Percentiles rank a stretch among this genome's conserved stretches.
phyloP scores from a whole-genome alignment of 331 rosid species.

The Quercus phellos region DNA sequence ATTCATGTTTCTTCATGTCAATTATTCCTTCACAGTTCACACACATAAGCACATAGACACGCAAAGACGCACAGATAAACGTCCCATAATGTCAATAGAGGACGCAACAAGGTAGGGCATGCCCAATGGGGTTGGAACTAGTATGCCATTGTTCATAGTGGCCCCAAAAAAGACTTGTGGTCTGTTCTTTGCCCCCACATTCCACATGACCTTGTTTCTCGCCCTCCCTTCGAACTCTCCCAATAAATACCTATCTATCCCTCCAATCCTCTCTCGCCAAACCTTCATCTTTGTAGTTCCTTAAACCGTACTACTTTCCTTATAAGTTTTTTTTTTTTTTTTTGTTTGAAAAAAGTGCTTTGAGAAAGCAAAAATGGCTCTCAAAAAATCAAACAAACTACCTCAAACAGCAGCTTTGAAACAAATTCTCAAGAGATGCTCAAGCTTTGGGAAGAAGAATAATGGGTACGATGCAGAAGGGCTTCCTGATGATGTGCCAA shows the following conservation, averaged over 20 bases:
- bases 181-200: slow-evolving; percentile 55
- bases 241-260: slow-evolving; percentile 40
- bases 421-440: slow-evolving; percentile 63
- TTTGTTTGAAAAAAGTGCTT: neutral
- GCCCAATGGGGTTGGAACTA: slow-evolving; percentile 14
- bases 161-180: slow-evolving; percentile 21
- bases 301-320: slow-evolving; percentile 2
- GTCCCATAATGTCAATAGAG: slow-evolving; percentile 14
- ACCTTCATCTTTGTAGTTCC: slow-evolving; percentile 1
- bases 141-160: slow-evolving; percentile 17
- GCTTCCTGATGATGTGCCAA: slow-evolving; percentile 79
- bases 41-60: slow-evolving; percentile 8
- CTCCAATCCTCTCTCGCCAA: slow-evolving; percentile 24
- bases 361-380: slow-evolving; percentile 34
- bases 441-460: slow-evolving; percentile 71
- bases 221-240: slow-evolving; percentile 10
- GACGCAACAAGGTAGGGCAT: slow-evolving; percentile 23
- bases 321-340: neutral
- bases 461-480: slow-evolving; percentile 36
- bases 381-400: slow-evolving; percentile 48
- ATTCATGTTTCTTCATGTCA: neutral
- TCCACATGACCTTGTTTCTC: slow-evolving; percentile 60
- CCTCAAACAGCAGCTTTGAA: slow-evolving; percentile 57
- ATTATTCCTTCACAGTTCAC: neutral
- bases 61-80: neutral